Percentiles rank a stretch among this genome's conserved stretches.
Conservation (phyloP, 2,329 filamentous ascomycete species). For the Alternaria viburni region DNA sequence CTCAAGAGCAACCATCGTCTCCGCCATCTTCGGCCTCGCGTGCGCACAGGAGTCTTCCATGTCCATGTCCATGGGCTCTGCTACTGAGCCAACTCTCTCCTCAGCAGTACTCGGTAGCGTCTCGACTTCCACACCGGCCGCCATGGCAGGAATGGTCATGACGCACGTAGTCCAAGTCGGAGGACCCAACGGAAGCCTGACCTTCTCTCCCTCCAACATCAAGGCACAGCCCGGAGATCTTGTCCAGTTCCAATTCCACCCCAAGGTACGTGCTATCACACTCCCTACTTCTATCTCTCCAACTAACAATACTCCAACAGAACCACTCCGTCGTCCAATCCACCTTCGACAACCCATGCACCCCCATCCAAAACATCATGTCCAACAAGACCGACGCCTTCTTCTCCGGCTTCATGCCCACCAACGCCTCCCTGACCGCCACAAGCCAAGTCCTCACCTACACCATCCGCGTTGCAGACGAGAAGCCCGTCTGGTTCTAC, state of each 20-base stretch:
- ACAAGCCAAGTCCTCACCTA: constrained; percentile 65
- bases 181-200: constrained; percentile 60
- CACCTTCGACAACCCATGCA: constrained; percentile 73
- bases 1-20: constrained; percentile 39
- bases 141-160: constrained; percentile 25
- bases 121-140: not conserved
- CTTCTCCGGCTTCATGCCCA: constrained; percentile 70
- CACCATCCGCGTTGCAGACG: constrained; percentile 72
- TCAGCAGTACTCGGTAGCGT: not conserved
- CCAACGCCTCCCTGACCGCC: constrained; percentile 43
- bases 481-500: constrained; percentile 78
- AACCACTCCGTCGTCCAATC: constrained; percentile 86
- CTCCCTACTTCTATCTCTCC: too few relatives aligned
- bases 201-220: constrained; percentile 71
- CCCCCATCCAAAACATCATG: constrained; percentile 60
- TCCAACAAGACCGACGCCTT: constrained; percentile 61
- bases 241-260: constrained; percentile 61
- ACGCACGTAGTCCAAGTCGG: constrained; percentile 70
- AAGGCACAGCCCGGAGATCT: constrained; percentile 65
- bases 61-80: not conserved
- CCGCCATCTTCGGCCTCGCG: constrained; percentile 40
- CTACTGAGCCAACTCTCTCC: not conserved
- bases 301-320: constrained; percentile 23
- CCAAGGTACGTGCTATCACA: constrained; percentile 44
- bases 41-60: constrained; percentile 25